A percentile compares a stretch with the other conserved stretches of the same genome.
Evolutionary conservation across 2,329 filamentous ascomycete species (phyloP).

Genomic region (Aureobasidium sp.): DNA sequence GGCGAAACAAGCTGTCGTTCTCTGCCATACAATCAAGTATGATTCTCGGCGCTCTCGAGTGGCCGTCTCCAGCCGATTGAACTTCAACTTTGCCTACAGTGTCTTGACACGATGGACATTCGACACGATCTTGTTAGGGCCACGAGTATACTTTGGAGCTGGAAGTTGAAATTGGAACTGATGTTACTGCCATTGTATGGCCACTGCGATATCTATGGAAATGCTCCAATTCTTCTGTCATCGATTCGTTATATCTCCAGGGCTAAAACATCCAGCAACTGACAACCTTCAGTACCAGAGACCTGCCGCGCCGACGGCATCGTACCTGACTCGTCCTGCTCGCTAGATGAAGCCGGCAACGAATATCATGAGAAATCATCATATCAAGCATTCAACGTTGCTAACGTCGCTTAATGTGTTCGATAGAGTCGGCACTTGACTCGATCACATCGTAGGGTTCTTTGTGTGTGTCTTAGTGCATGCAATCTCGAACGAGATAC

Average conservation of each 20-base stretch:
- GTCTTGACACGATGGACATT: no score
- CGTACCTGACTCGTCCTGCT: background rate
- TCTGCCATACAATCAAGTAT: background rate
- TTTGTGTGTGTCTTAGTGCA: background rate
- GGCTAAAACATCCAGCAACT: background rate
- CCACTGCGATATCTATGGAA: background rate
- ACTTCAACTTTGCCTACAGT: background rate
- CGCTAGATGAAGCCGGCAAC: background rate
- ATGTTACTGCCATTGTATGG: background rate
- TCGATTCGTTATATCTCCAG: background rate
- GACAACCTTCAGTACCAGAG: background rate
- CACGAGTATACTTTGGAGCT: background rate
- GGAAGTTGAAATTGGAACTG: background rate
- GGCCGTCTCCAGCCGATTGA: background rate
- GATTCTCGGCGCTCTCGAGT: background rate
- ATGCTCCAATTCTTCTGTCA: background rate
- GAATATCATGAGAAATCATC: background rate
- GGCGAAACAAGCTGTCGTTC: background rate
- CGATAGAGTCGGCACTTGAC: background rate
- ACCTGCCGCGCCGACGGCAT: background rate
- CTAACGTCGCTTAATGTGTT: background rate
- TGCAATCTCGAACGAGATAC: background rate
- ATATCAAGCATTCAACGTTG: conserved; percentile 7
- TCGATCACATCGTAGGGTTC: background rate
- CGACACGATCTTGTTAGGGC: background rate